These are phyloP conservation scores for Solanum bulbocastanum DNA, from an alignment of 257 asterid species.

Conservation along the genomic window DNA sequence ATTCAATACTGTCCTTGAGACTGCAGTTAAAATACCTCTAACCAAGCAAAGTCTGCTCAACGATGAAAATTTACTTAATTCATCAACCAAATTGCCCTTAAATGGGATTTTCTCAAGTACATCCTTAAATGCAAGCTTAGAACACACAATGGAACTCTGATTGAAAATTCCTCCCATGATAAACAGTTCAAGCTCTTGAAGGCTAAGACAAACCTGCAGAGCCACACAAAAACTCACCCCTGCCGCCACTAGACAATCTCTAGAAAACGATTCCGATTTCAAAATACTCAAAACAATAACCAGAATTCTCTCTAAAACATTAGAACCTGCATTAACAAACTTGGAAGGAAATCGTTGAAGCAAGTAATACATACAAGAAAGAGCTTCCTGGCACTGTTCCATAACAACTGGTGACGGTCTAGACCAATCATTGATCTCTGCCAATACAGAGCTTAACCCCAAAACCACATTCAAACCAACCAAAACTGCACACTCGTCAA, in stretches of 20 bases:
- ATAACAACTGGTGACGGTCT: slow-evolving; percentile 89
- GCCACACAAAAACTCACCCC: slow-evolving; percentile 88
- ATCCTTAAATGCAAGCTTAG: slow-evolving; percentile 16
- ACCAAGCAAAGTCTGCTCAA: slow-evolving; percentile 83
- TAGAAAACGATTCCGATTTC: slow-evolving; percentile 60
- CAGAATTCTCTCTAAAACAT: slow-evolving; percentile 36
- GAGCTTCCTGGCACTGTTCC: slow-evolving; percentile 97
- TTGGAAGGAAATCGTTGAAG: slow-evolving; percentile 75
- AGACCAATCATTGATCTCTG: slow-evolving; percentile 44
- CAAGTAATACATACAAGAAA: slow-evolving; percentile 85
- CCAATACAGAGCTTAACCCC: slow-evolving; percentile 49
- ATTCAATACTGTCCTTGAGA: slow-evolving; percentile 69
- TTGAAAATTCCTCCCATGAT: slow-evolving; percentile 60
- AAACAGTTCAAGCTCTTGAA: slow-evolving; percentile 57
- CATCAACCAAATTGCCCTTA: slow-evolving; percentile 45
- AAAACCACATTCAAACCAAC: slow-evolving; percentile 67
- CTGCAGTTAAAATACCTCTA: slow-evolving; percentile 88
- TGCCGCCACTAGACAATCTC: slow-evolving; percentile 95
- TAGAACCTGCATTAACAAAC: slow-evolving; percentile 16
- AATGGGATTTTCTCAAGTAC: slow-evolving; percentile 38
- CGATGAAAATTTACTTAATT: slow-evolving; percentile 42
- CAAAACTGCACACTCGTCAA: slow-evolving; percentile 64
- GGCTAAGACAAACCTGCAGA: slow-evolving; percentile 62
- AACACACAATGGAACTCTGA: slow-evolving; percentile 29
- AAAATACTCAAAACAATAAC: slow-evolving; percentile 45